Conservation (phyloP, 2,329 filamentous ascomycete genomes). For the Aspergillus floridensis region DNA sequence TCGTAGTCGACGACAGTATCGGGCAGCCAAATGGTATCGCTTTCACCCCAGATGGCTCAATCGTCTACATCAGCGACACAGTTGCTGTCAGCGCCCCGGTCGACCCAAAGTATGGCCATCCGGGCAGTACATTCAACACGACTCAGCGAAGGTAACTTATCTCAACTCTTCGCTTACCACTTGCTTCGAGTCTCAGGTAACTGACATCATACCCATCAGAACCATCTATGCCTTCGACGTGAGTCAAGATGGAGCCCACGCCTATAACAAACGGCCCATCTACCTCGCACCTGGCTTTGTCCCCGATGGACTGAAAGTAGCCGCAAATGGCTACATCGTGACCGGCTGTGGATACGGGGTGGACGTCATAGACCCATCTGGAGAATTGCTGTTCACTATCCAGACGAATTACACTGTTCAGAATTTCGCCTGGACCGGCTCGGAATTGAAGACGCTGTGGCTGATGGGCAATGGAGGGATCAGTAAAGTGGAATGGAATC, state of each 20-base stretch:
- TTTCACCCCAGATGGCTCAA: slow-evolving; percentile 44
- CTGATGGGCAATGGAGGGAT: slow-evolving; percentile 42
- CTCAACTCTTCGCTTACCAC: not conserved
- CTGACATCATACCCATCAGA: slow-evolving; percentile 10
- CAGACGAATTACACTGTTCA: slow-evolving; percentile 47
- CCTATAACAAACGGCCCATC: slow-evolving; percentile 42
- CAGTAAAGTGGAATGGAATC: slow-evolving; percentile 38
- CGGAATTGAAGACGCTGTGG: slow-evolving; percentile 41
- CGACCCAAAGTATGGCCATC: slow-evolving; percentile 22
- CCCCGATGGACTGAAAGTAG: slow-evolving; percentile 46
- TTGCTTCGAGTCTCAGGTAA: not conserved
- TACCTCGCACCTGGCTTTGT: slow-evolving; percentile 40
- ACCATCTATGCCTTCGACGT: slow-evolving; percentile 44
- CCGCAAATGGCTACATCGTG: slow-evolving; percentile 41
- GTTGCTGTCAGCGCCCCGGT: slow-evolving; percentile 24
- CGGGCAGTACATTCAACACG: slow-evolving; percentile 30
- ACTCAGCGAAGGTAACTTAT: slow-evolving; percentile 23
- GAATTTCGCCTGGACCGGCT: slow-evolving; percentile 46
- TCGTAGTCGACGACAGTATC: slow-evolving; percentile 43
- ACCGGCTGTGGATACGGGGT: slow-evolving; percentile 41
- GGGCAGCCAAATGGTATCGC: slow-evolving; percentile 48
- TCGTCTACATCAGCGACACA: slow-evolving; percentile 48
- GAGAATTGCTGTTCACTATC: slow-evolving; percentile 38
- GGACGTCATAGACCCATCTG: slow-evolving; percentile 40
- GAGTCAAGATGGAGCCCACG: slow-evolving; percentile 31